Percentiles rank a stretch among this genome's conserved stretches.
Conservation (phyloP, 345 rosid species). For the Clausena lansium region DNA sequence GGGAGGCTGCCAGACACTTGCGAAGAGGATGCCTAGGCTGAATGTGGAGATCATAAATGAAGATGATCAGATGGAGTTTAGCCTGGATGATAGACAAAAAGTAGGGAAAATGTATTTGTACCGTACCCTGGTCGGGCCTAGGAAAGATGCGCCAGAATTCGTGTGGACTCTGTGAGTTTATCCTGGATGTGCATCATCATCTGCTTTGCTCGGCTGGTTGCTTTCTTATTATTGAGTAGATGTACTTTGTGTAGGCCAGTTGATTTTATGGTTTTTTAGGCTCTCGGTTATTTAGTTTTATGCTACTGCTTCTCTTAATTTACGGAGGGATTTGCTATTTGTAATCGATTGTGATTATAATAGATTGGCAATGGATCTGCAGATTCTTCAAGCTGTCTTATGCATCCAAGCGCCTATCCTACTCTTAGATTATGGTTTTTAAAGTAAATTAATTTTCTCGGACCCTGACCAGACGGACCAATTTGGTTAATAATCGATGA, state of each 20-base stretch:
- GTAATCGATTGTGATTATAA: constrained; percentile 24
- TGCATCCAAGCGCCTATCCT: neutral
- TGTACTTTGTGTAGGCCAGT: constrained; percentile 26
- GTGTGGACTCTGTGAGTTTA: constrained; percentile 63
- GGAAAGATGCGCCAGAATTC: constrained; percentile 74
- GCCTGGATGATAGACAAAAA: constrained; percentile 39
- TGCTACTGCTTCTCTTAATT: constrained; percentile 23
- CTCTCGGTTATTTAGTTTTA: constrained; percentile 25
- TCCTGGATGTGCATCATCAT: neutral
- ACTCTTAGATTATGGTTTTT: too few relatives aligned
- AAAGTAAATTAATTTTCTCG: too few relatives aligned
- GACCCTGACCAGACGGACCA: too few relatives aligned
- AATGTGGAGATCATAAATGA: constrained; percentile 88
- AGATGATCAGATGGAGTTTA: constrained; percentile 36
- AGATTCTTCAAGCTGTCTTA: neutral
- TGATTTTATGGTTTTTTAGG: constrained; percentile 27
- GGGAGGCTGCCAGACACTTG: constrained; percentile 79
- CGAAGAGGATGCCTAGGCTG: constrained; percentile 65
- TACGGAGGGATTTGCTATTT: constrained; percentile 22
- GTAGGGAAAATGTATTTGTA: constrained; percentile 86
- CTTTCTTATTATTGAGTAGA: constrained; percentile 21
- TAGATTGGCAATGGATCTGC: neutral
- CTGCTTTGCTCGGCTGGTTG: neutral
- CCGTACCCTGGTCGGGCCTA: constrained; percentile 69
- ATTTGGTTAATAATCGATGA: neutral